Evolutionary conservation across 2,329 filamentous ascomycete genomes (phyloP).

Genomic region (Didymella segeticola): DNA sequence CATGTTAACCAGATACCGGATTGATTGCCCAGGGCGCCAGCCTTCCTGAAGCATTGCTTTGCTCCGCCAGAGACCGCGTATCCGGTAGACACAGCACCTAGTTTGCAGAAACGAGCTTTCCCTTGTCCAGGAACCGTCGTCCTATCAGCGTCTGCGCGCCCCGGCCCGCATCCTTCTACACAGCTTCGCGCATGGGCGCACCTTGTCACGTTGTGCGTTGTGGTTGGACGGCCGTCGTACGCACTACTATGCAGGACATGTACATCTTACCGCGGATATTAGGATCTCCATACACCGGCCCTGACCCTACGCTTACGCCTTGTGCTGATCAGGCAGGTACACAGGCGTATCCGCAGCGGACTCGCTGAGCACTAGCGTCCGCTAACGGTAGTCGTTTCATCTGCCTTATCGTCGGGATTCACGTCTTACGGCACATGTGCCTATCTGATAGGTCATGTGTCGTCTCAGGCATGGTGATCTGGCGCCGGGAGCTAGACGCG

Average conservation of each 20-base stretch:
- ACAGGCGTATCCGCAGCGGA: constrained; percentile 13
- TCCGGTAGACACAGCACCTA: not conserved
- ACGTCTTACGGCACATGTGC: constrained; percentile 29
- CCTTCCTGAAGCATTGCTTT: constrained; percentile 22
- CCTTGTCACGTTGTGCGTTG: constrained; percentile 21
- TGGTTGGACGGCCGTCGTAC: constrained; percentile 14
- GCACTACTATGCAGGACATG: constrained; percentile 8
- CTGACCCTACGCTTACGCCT: not conserved
- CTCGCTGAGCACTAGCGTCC: constrained; percentile 1
- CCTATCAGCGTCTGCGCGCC: not conserved
- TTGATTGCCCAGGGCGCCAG: constrained; percentile 21
- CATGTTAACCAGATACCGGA: constrained; percentile 22
- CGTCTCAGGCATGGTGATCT: constrained; percentile 22
- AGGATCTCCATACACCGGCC: constrained; percentile 9
- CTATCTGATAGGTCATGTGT: constrained; percentile 29
- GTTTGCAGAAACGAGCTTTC: too few relatives aligned
- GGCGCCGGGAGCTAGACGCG: constrained; percentile 8
- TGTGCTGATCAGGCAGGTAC: constrained; percentile 35
- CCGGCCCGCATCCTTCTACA: constrained; percentile 10
- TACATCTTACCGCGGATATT: constrained; percentile 5
- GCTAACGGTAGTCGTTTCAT: constrained; percentile 25
- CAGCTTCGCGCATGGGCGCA: constrained; percentile 12
- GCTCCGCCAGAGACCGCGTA: constrained; percentile 21
- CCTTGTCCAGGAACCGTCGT: constrained; percentile 1
- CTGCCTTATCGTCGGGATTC: constrained; percentile 25